Percentiles rank a stretch among this genome's conserved stretches.
phyloP scores from a whole-genome alignment of 495 filamentous ascomycete species.

The Cetradonia linearis region DNA sequence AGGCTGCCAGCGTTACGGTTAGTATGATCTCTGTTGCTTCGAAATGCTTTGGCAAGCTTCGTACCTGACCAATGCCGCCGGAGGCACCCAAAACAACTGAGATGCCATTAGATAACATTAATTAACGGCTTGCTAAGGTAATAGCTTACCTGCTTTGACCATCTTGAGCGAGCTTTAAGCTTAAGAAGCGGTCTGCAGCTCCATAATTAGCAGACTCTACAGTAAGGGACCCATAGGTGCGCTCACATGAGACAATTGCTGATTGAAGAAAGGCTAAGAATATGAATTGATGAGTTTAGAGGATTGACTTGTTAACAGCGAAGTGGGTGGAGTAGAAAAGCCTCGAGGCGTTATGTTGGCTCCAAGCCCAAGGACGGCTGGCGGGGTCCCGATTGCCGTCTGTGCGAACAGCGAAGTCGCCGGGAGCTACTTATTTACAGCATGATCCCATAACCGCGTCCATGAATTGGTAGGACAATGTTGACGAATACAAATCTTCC shows the following conservation, averaged over 20 bases:
- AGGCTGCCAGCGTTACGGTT: conserved; percentile 48
- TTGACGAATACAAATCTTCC: no score
- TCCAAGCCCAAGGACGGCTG: conserved; percentile 3
- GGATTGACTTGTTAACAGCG: not conserved
- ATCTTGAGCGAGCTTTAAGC: conserved; percentile 43
- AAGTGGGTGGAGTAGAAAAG: not conserved
- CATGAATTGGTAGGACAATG: no score
- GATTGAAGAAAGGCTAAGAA: no score
- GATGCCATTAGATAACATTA: conserved; percentile 28
- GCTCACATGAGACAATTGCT: not conserved
- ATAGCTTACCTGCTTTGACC: conserved; percentile 74
- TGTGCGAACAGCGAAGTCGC: conserved; percentile 2
- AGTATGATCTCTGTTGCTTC: not conserved
- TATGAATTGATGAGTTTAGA: not conserved
- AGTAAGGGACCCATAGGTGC: not conserved
- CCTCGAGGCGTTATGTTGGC: not conserved
- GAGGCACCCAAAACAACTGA: conserved; percentile 89
- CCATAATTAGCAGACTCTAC: not conserved
- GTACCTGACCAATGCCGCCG: conserved; percentile 96
- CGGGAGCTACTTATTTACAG: not conserved
- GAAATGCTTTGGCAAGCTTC: conserved; percentile 11
- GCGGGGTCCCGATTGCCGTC: not conserved
- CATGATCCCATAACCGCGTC: not conserved
- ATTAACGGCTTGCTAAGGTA: not conserved
- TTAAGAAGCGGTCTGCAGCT: not conserved